A percentile compares a stretch with the other conserved stretches of the same genome.
Evolutionary conservation across 2,329 filamentous ascomycete species (phyloP).

Genomic region (Nemania bipapillata): DNA sequence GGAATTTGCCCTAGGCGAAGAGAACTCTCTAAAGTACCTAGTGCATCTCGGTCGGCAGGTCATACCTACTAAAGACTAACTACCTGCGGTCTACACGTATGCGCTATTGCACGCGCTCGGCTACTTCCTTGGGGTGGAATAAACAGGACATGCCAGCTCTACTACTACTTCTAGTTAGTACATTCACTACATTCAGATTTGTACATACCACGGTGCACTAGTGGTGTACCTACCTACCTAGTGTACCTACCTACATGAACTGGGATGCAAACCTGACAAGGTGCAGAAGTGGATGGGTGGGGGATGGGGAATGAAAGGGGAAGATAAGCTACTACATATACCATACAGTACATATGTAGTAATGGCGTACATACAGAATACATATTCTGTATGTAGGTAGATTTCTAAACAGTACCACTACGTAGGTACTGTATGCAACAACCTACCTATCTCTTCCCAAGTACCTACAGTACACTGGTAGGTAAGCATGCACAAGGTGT

Average conservation of each 20-base stretch:
- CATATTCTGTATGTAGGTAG: not conserved
- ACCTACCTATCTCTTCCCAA: too few relatives aligned
- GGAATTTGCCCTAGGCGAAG: conserved; percentile 32
- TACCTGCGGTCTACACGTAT: too few relatives aligned
- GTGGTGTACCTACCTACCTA: not conserved
- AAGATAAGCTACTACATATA: conserved; percentile 14
- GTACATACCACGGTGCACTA: not conserved
- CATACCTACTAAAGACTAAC: not conserved
- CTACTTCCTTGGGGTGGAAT: conserved; percentile 29
- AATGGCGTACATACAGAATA: not conserved
- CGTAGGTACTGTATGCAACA: not conserved
- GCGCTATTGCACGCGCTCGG: conserved; percentile 14
- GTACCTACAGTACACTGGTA: conserved; percentile 5
- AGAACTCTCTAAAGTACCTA: conserved; percentile 14
- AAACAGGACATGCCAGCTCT: conserved; percentile 20
- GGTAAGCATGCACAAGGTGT: too few relatives aligned
- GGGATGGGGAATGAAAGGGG: conserved; percentile 16
- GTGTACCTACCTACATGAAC: conserved; percentile 26
- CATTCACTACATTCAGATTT: not conserved
- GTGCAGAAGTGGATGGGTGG: conserved; percentile 16
- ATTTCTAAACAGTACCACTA: not conserved
- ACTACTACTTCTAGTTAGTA: conserved; percentile 9
- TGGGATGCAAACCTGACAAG: conserved; percentile 35
- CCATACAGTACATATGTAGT: too few relatives aligned
- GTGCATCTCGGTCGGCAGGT: too few relatives aligned